Evolutionary conservation across 2,329 filamentous ascomycete genomes (phyloP).

Genomic region (Huntiella bhutanensis): DNA sequence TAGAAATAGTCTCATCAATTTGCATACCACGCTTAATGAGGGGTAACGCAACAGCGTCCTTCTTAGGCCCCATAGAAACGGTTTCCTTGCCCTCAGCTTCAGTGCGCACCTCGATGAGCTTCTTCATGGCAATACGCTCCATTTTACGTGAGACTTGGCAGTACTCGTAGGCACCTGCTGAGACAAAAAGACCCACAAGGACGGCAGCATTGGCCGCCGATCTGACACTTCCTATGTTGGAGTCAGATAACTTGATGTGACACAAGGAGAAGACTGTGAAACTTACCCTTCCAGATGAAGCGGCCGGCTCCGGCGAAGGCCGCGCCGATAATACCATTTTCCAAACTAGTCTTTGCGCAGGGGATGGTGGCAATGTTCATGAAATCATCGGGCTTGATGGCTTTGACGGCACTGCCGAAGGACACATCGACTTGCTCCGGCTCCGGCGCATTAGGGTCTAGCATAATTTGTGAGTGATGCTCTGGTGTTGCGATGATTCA

Average conservation of each 20-base stretch:
- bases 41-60: slow-evolving; percentile 2
- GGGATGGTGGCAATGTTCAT: slow-evolving; percentile 56
- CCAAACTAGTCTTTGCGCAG: slow-evolving; percentile 64
- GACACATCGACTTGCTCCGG: slow-evolving; percentile 13
- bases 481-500: background rate
- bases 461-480: background rate
- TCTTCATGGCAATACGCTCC: slow-evolving; percentile 68
- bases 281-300: slow-evolving; percentile 55
- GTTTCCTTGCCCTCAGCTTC: slow-evolving; percentile 25
- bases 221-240: slow-evolving; percentile 32
- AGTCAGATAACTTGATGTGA: background rate
- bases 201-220: slow-evolving; percentile 74
- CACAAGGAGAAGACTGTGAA: slow-evolving; percentile 5
- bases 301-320: slow-evolving; percentile 57
- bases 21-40: background rate
- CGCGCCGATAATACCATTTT: slow-evolving; percentile 67
- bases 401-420: slow-evolving; percentile 42
- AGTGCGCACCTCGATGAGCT: slow-evolving; percentile 56
- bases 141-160: slow-evolving; percentile 57
- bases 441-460: slow-evolving; percentile 4
- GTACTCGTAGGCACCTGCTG: slow-evolving; percentile 62
- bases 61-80: slow-evolving; percentile 14
- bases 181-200: slow-evolving; percentile 49
- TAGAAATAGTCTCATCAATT: slow-evolving; percentile 2
- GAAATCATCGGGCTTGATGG: slow-evolving; percentile 51